These are phyloP conservation scores for Fusarium algeriense DNA, from an alignment of 2,329 filamentous ascomycete genomes.

Conservation along the genomic window DNA sequence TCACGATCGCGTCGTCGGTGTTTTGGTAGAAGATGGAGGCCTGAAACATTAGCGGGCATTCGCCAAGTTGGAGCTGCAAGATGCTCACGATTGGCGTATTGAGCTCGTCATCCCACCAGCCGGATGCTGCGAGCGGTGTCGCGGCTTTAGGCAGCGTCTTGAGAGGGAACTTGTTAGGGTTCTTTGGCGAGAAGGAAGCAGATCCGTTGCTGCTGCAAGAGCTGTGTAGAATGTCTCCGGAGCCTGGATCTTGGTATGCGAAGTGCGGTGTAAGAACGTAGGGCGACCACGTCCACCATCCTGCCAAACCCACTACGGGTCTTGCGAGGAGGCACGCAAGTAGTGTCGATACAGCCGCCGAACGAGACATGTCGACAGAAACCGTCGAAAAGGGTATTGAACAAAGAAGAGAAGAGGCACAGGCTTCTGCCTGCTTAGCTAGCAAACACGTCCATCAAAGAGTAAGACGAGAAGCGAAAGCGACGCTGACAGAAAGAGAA, in stretches of 20 bases:
- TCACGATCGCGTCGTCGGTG: slow-evolving; percentile 20
- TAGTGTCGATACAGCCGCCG: slow-evolving; percentile 6
- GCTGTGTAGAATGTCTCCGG: slow-evolving; percentile 36
- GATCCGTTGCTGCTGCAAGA: slow-evolving; percentile 37
- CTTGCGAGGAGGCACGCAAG: slow-evolving; percentile 15
- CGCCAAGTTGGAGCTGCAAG: accelerated
- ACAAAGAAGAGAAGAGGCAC: background rate
- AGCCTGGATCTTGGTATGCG: slow-evolving; percentile 38
- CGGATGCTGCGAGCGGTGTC: slow-evolving; percentile 22
- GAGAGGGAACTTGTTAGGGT: slow-evolving; percentile 28
- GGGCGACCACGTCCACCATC: slow-evolving; percentile 38
- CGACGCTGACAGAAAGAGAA: slow-evolving; percentile 6
- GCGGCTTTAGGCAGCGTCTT: slow-evolving; percentile 21
- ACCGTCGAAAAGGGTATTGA: background rate
- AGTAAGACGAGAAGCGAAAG: background rate
- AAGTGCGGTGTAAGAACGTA: slow-evolving; percentile 35
- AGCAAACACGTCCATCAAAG: slow-evolving; percentile 17
- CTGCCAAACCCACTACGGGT: slow-evolving; percentile 25
- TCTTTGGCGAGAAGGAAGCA: slow-evolving; percentile 27
- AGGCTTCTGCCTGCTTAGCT: background rate
- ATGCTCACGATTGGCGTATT: slow-evolving; percentile 28
- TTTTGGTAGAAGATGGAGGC: slow-evolving; percentile 37
- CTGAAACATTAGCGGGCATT: background rate
- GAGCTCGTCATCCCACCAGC: slow-evolving; percentile 35
- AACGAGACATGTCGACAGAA: slow-evolving; percentile 11